Evolutionary conservation across 2,329 filamentous ascomycete species (phyloP).

Genomic region (Capronia epimyces): DNA sequence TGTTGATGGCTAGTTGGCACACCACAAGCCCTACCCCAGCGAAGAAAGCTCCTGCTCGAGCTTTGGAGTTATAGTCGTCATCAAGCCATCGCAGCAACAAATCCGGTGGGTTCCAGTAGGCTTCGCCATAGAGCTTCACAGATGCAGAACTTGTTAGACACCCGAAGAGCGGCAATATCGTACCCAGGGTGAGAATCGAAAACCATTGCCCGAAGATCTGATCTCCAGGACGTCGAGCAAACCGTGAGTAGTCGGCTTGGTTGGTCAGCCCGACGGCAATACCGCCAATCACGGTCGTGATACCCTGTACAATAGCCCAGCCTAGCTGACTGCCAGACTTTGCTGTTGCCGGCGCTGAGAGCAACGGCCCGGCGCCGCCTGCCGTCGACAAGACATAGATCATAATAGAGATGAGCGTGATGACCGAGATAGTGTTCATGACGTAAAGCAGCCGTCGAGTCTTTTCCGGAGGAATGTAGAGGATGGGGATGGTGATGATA

Average conservation of each 20-base stretch:
- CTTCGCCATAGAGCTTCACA: slow-evolving; percentile 34
- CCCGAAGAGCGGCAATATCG: slow-evolving; percentile 37
- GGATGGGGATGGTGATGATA: slow-evolving; percentile 37
- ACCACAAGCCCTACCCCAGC: slow-evolving; percentile 42
- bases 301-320: slow-evolving; percentile 24
- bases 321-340: slow-evolving; percentile 20
- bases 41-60: slow-evolving; percentile 45
- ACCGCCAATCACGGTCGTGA: slow-evolving; percentile 33
- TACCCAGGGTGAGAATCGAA: slow-evolving; percentile 36
- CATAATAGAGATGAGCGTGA: slow-evolving; percentile 29
- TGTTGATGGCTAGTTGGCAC: slow-evolving; percentile 44
- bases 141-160: slow-evolving; percentile 32
- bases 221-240: slow-evolving; percentile 37
- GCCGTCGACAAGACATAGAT: slow-evolving; percentile 35
- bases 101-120: slow-evolving; percentile 38
- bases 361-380: slow-evolving; percentile 32
- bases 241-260: slow-evolving; percentile 35
- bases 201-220: slow-evolving; percentile 40
- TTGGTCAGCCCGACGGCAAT: slow-evolving; percentile 33
- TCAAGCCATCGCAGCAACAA: slow-evolving; percentile 24
- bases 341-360: slow-evolving; percentile 22
- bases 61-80: slow-evolving; percentile 32
- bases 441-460: slow-evolving; percentile 34
- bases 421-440: slow-evolving; percentile 30
- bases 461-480: slow-evolving; percentile 42